phyloP scores from a whole-genome alignment of 306 rosid species.

The Delonix regia region DNA sequence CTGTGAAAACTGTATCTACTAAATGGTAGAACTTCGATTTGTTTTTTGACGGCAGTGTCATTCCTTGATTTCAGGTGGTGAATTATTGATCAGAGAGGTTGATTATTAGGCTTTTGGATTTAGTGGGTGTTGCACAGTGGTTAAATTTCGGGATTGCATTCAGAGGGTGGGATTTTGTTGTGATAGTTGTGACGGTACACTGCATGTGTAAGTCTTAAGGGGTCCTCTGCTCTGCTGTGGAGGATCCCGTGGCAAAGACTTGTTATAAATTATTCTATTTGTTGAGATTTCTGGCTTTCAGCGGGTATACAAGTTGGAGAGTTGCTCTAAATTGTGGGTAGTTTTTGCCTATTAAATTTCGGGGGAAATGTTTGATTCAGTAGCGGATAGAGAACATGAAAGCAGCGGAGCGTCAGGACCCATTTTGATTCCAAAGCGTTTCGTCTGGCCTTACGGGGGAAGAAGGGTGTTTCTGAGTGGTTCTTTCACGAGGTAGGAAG shows the following conservation, averaged over 20 bases:
- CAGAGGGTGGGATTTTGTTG: slow-evolving; percentile 3
- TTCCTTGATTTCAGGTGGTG: slow-evolving; percentile 49
- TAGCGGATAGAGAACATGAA: slow-evolving; percentile 49
- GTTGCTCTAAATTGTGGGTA: slow-evolving; percentile 28
- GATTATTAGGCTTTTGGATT: slow-evolving; percentile 37
- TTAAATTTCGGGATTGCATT: slow-evolving; percentile 38
- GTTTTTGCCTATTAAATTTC: slow-evolving; percentile 24
- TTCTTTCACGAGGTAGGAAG: slow-evolving; percentile 66
- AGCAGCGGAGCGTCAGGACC: slow-evolving; percentile 57
- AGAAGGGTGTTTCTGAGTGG: slow-evolving; percentile 71
- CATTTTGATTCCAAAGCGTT: slow-evolving; percentile 58
- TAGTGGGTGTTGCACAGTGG: slow-evolving; percentile 16
- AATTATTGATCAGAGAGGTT: slow-evolving; percentile 44
- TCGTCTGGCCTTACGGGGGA: slow-evolving; percentile 85
- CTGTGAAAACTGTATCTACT: slow-evolving; percentile 22
- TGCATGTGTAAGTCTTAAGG: slow-evolving; percentile 66
- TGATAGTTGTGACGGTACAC: slow-evolving; percentile 42
- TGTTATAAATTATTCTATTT: slow-evolving; percentile 15
- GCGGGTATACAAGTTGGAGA: slow-evolving; percentile 10
- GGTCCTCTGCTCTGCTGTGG: slow-evolving; percentile 78
- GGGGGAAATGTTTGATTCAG: slow-evolving; percentile 68
- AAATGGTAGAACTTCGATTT: slow-evolving; percentile 21
- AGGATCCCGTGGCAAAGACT: slow-evolving; percentile 58
- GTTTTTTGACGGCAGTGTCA: slow-evolving; percentile 25
- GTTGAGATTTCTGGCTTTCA: slow-evolving; percentile 30